Evolutionary conservation across 2,329 filamentous ascomycete species (phyloP), one percentile per base, ranked within the genome.

Genomic region (Trichoderma brevicompactum): DNA sequence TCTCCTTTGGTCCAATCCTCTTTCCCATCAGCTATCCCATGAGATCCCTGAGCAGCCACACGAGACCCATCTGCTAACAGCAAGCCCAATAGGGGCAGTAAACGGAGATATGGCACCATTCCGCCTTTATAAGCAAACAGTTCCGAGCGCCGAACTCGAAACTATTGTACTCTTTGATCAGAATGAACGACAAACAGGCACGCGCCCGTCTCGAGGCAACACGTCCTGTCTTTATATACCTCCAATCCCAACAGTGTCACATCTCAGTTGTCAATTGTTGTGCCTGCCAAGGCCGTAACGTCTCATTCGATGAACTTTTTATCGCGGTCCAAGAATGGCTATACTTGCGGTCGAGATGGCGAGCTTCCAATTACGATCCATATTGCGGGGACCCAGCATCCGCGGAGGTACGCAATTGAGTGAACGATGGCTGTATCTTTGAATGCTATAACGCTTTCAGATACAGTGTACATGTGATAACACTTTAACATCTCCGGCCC

Each of bases 41-140:
- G 49, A 9, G 28, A 12, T 5, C 48, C 32, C 32, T 63, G 60
- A 43, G 48, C 49, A 54, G 48, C 60, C 13, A 40, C 60, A 5
- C 17, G 28, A 15, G 28, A 13, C 7, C 32, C 49, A 28, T 54
- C 49, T 46, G 60, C 32, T 13, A 63, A 28, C 13, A 63, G 49
- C 40, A 63, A 23, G 32, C 60, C 60, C 49, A 54, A 54, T 10
- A 63, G 19, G 38, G 49, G 40, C 12, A 63, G 17, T 12, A 54
- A 12, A 8, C 60, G 60, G 9, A 63, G 49, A 17, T 46, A 63
- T 10, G 60, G 49, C 13, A 63, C 60, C 60, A 63, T 63, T 38
- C 9, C 17, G 6, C 10, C 12, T 28, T 54, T 2, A 3, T 48
- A 38, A 15, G 23, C 59, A 46, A 32, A 43, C 46, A 46, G 40